Evolutionary conservation across 495 filamentous ascomycete species (phyloP), one percentile per base, ranked within the genome.

Genomic region (Penicillium ochrochloron): DNA sequence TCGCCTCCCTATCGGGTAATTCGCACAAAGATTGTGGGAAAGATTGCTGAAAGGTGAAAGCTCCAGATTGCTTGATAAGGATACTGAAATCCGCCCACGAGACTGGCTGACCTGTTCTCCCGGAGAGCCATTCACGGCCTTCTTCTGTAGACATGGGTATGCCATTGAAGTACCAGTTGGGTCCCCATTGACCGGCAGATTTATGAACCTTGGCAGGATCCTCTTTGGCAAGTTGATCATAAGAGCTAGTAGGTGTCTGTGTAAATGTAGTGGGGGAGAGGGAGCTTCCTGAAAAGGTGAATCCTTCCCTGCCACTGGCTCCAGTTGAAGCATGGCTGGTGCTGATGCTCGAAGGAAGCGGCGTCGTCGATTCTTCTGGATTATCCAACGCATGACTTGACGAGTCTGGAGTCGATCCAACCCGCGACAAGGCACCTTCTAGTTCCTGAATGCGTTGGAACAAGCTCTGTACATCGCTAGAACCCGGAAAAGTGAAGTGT

Each of bases 121-220:
- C 39, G 53, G 64, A 64, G n/a, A 70, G 21, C 67, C 67, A 70
- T 34, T 33, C 56, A 3, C 29, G 15, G 23, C 67, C 67, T 46
- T 44, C 61, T 53, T 66, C 59, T 0, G 67, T 64, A 39, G 33
- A 52, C 7, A 70, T 64, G 6, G 67, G 23, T n/a, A 70, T 67
- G 1, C 64, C 64, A 53, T 70, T 62, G 19, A 70, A 70, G 53
- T 48, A 70, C 67, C 67, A 70, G 19, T 70, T 70, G 5, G 67
- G 64, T 31, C 67, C 64, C 46, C 57, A 56, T 52, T 66, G 63
- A n/a, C 12, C 37, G 19, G 56, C 48, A 21, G 42, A 41, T 17
- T 15, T 29, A 14, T n/a, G 15, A 34, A 14, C 2, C 9, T 17
- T n/a, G 31, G 31, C 29, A 19, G 42, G 5, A 37, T 29, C 5